These are phyloP conservation scores for Sarocladium strictum DNA, from an alignment of 2,329 filamentous ascomycete species.

Conservation along the genomic window DNA sequence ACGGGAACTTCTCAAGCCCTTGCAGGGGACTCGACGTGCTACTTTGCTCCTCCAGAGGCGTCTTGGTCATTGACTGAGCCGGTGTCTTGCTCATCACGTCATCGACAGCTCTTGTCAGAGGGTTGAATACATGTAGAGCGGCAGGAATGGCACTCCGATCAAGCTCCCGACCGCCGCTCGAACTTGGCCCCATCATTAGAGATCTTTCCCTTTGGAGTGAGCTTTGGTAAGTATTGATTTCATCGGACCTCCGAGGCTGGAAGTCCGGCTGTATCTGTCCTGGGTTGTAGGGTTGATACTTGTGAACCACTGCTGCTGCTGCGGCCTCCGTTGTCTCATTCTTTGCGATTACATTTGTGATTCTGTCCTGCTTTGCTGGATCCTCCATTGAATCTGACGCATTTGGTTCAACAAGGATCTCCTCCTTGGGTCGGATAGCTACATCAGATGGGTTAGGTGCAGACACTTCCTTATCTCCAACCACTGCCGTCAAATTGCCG, in stretches of 20 bases:
- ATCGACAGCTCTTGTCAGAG: background rate
- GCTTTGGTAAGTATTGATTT: background rate
- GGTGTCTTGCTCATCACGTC: too few relatives aligned
- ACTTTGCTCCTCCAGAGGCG: background rate
- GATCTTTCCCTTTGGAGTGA: conserved; percentile 8
- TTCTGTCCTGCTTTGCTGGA: too few relatives aligned
- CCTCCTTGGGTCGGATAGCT: too few relatives aligned
- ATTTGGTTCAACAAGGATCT: too few relatives aligned
- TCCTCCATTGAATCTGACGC: too few relatives aligned
- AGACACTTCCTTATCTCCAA: background rate
- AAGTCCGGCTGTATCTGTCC: background rate
- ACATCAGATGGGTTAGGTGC: background rate
- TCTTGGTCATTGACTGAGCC: background rate
- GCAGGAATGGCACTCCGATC: background rate
- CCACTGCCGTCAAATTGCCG: background rate
- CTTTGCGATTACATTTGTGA: too few relatives aligned
- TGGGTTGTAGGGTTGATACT: conserved; percentile 6
- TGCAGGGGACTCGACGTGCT: background rate
- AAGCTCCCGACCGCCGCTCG: background rate
- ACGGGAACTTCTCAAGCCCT: conserved; percentile 13
- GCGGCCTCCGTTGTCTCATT: too few relatives aligned
- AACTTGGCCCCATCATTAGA: background rate
- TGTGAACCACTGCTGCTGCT: background rate
- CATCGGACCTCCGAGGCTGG: background rate
- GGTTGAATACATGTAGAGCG: conserved; percentile 4